Base-by-base conservation (phyloP, 331 rosid species). In the Pyrus hybrid region DNA sequence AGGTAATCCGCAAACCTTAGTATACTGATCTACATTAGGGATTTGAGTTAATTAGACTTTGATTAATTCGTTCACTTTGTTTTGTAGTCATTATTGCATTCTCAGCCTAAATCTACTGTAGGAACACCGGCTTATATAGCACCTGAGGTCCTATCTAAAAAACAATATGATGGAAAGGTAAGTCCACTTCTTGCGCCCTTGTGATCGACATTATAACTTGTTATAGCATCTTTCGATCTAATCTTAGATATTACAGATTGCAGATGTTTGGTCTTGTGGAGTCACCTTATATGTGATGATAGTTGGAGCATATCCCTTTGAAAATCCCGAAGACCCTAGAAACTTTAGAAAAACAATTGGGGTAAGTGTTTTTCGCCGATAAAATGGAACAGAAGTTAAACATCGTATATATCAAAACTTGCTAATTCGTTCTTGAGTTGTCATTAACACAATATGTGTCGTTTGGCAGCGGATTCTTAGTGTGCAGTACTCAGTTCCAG, bases 261-360 rank as follows among this genome's bases (percentile, higher is more conserved):
- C 97, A 79, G 97, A 93, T 83, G 94, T 93, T 81, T 93, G 97
- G 96, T 93, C 97, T 53, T 90, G 97, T 82, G 97, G 97, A 57
- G 97, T 93, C 70, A 88, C 96, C 74, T 85, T 93, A 74, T 90
- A 83, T 71, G 96, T 93, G 79, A 93, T 93, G 97, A 73, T 93
- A 64, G 83, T 90, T 26, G 97, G 97, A 41, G 86, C 88, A 57
- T 93, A 93, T 80, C 97, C 96, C 37, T 93, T 93, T 83, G 96
- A 85, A 82, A 93, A 93, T 76, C 89, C 87, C 4, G 84, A 73
- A 20, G 96, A 90, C 76, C 91, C 96, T 13, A 83, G 80, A 77
- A 86, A 90, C 88, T 90, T 93, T 37, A 83, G 61, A 66, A 90
- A 87, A 72, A 83, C 93, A 37, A 79, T 93, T 56, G 83, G 77